Evolutionary conservation across 2,329 filamentous ascomycete species (phyloP).

Genomic region (Acephala macrosclerotiorum): DNA sequence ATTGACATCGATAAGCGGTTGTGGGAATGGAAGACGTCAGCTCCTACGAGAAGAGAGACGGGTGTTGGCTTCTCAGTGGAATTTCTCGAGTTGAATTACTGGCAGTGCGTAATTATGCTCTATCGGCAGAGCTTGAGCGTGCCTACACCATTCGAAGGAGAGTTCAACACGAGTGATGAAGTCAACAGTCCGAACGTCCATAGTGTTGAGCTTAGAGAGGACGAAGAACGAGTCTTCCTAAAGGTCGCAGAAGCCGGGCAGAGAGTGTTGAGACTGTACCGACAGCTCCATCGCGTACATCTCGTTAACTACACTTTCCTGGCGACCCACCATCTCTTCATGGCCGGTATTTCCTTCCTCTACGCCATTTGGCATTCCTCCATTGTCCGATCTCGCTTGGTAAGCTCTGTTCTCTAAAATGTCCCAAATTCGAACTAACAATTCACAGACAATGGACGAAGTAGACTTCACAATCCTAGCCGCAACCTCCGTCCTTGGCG

Average conservation of each 20-base stretch:
- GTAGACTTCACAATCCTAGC: slow-evolving; percentile 97
- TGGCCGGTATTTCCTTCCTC: slow-evolving; percentile 94
- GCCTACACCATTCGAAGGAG: slow-evolving; percentile 82
- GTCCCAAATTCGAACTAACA: slow-evolving; percentile 37
- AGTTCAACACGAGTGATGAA: slow-evolving; percentile 72
- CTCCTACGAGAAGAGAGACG: slow-evolving; percentile 79
- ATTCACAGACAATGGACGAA: slow-evolving; percentile 79
- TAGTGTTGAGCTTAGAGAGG: slow-evolving; percentile 73
- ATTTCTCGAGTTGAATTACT: slow-evolving; percentile 95
- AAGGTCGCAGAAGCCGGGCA: slow-evolving; percentile 96
- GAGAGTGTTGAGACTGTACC: slow-evolving; percentile 88
- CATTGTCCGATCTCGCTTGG: slow-evolving; percentile 83
- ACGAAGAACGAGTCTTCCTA: slow-evolving; percentile 90
- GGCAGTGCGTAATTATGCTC: slow-evolving; percentile 95
- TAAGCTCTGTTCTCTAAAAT: slow-evolving; percentile 54
- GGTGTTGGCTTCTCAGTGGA: slow-evolving; percentile 90
- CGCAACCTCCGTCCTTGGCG: slow-evolving; percentile 89
- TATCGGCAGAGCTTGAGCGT: slow-evolving; percentile 91
- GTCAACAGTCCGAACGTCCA: slow-evolving; percentile 68
- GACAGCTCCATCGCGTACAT: slow-evolving; percentile 85
- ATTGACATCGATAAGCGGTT: slow-evolving; percentile 85
- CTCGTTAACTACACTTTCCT: slow-evolving; percentile 96
- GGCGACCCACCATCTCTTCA: slow-evolving; percentile 95
- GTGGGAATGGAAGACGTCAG: slow-evolving; percentile 84
- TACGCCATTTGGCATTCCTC: slow-evolving; percentile 98